These are phyloP conservation scores for Aspergillus wentii DNA, from an alignment of 495 filamentous ascomycete genomes.

Conservation along the genomic window DNA sequence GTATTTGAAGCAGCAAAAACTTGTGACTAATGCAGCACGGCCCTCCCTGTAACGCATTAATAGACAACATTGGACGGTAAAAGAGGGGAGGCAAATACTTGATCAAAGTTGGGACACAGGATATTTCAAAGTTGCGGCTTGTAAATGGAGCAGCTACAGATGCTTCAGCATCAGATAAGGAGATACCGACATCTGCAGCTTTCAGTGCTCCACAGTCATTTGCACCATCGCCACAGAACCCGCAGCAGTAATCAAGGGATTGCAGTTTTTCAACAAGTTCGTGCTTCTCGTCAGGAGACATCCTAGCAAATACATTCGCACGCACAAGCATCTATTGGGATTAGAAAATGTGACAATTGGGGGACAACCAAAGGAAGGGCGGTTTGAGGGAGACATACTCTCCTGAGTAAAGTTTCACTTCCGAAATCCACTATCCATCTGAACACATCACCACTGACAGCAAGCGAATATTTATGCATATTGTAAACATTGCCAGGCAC, in stretches of 20 bases:
- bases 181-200: slow-evolving; percentile 98
- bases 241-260: slow-evolving; percentile 89
- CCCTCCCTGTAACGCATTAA: slow-evolving; percentile 62
- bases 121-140: slow-evolving; percentile 91
- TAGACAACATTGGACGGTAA: not conserved
- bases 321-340: slow-evolving; percentile 69
- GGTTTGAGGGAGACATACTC: slow-evolving; percentile 40
- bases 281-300: slow-evolving; percentile 99
- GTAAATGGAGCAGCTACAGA: slow-evolving; percentile 98
- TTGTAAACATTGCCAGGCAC: slow-evolving; percentile 78
- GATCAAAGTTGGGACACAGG: slow-evolving; percentile 92
- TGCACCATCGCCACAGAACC: slow-evolving; percentile 97
- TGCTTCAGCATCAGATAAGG: slow-evolving; percentile 94
- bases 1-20: slow-evolving; percentile 99
- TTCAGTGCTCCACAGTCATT: slow-evolving; percentile 98
- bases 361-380: not conserved
- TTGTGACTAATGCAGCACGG: slow-evolving; percentile 89
- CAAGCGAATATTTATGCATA: slow-evolving; percentile 77
- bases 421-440: slow-evolving; percentile 94
- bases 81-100: slow-evolving; percentile 35
- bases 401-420: slow-evolving; percentile 65
- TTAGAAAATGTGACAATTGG: not conserved
- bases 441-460: slow-evolving; percentile 90
- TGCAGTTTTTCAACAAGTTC: slow-evolving; percentile 97
- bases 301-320: slow-evolving; percentile 93